phyloP scores from a whole-genome alignment of 495 filamentous ascomycete genomes.

The Oleoguttula mirabilis region DNA sequence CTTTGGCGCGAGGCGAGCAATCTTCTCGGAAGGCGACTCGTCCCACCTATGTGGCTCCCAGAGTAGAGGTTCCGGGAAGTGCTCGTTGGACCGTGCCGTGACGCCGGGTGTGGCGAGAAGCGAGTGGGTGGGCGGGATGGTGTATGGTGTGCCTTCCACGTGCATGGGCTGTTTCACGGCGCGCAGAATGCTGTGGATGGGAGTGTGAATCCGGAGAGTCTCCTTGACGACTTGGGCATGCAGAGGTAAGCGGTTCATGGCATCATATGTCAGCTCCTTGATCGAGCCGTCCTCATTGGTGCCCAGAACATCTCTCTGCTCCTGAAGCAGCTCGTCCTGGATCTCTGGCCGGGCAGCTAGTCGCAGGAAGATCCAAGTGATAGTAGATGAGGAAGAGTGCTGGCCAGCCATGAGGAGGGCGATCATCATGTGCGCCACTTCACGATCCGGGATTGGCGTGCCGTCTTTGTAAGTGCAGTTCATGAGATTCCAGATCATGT shows the following conservation, averaged over 20 bases:
- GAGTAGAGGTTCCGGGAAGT: slow-evolving; percentile 65
- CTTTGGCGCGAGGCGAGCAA: slow-evolving; percentile 2
- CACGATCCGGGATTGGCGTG: slow-evolving; percentile 45
- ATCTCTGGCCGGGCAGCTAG: slow-evolving; percentile 45
- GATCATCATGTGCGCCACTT: slow-evolving; percentile 59
- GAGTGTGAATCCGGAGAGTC: slow-evolving; percentile 51
- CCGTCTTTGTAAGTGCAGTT: slow-evolving; percentile 51
- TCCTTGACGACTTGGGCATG: slow-evolving; percentile 48
- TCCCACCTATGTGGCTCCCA: slow-evolving; percentile 94
- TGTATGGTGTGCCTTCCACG: slow-evolving; percentile 64
- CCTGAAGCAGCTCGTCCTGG: slow-evolving; percentile 45
- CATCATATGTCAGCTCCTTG: slow-evolving; percentile 43
- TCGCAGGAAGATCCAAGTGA: slow-evolving; percentile 48
- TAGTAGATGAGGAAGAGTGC: slow-evolving; percentile 49
- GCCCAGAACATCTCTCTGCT: slow-evolving; percentile 42
- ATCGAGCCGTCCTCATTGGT: slow-evolving; percentile 29
- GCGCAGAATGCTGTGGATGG: slow-evolving; percentile 52
- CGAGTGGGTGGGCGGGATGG: slow-evolving; percentile 61
- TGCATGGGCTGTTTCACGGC: slow-evolving; percentile 49
- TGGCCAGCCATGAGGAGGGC: slow-evolving; percentile 55
- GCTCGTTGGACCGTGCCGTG: slow-evolving; percentile 51
- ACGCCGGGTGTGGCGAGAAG: slow-evolving; percentile 76
- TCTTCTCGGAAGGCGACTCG: slow-evolving; percentile 32
- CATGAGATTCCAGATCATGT: slow-evolving; percentile 63
- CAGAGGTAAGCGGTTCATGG: slow-evolving; percentile 42